Base-by-base conservation (phyloP, 345 rosid species). In the Boechera stricta region DNA sequence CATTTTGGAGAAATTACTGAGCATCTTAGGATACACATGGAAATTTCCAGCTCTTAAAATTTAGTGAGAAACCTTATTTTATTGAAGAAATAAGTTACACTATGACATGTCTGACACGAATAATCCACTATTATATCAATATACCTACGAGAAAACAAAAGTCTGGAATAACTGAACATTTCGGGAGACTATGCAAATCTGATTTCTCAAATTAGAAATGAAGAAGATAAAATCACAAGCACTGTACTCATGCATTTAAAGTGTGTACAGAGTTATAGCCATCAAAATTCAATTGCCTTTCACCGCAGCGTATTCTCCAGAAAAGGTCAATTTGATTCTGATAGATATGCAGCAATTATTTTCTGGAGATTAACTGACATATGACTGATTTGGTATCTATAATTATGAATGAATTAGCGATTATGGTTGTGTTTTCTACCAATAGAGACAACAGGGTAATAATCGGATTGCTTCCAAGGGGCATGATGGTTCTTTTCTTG, bases 1-100 rank as follows among this genome's bases (percentile, higher is more conserved):
- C 42, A 29, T 38, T 62, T 12, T 16, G 28, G 55, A 73, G 18
- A 52, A 29, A 52, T 39, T 39, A 63, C 32, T 71, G 35, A 73
- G 45, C 32, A 53, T 28, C 35, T 28, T 7, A 73, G 31, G 10
- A 42, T 7, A 18, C 59, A 60, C 16, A 64, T 29, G 69, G 60
- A 73, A 52, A 16, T 39, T 63, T 16, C 24, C 1, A 29, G 39
- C 7, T n/a, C 39, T 55, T n/a, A 55, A 38, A 54, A 8, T 35
- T 39, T 21, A n/a, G 16, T 29, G 11, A 41, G 29, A 11, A 69
- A 38, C 72, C 26, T 26, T 36, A 5, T 52, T 44, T 54, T 24
- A 29, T 31, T 53, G 2, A 21, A 28, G 44, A 51, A 26, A 62
- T 15, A 33, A 26, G 24, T 60, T 6, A 51, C 31, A 47, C 2